Conservation (phyloP, 2,329 filamentous ascomycete species). For the Geosmithia morbida region DNA sequence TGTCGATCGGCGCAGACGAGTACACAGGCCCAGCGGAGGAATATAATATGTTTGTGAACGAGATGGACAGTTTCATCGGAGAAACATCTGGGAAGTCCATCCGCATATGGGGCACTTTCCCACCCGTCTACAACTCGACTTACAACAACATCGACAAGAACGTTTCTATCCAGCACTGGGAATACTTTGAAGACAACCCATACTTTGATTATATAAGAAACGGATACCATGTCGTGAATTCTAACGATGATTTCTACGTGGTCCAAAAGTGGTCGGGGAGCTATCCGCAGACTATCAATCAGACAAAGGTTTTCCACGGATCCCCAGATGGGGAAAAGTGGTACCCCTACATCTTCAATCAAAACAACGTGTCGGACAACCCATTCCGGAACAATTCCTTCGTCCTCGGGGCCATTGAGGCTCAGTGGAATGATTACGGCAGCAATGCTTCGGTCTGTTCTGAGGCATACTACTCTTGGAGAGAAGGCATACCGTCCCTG, state of each 20-base stretch:
- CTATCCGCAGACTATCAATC: constrained; percentile 30
- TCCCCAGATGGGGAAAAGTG: constrained; percentile 5
- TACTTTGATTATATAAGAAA: constrained; percentile 8
- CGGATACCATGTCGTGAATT: constrained; percentile 10
- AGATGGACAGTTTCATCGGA: constrained; percentile 27
- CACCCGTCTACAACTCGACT: constrained; percentile 7
- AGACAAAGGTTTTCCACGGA: constrained; percentile 19
- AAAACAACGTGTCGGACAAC: constrained; percentile 6
- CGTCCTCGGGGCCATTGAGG: constrained; percentile 8
- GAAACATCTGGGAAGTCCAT: constrained; percentile 25
- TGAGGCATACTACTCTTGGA: constrained; percentile 11
- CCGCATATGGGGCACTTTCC: constrained; percentile 36
- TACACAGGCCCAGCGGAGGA: constrained; percentile 30
- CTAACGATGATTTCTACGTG: constrained; percentile 9
- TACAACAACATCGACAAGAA: constrained; percentile 4
- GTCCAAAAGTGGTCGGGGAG: constrained; percentile 17
- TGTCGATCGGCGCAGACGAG: constrained; percentile 42
- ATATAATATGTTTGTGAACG: constrained; percentile 32
- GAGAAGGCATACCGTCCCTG: constrained; percentile 8
- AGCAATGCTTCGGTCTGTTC: constrained; percentile 9
- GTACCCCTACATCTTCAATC: constrained; percentile 10
- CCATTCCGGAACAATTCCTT: constrained; percentile 4
- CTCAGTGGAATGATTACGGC: constrained; percentile 12
- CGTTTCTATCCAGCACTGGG: constrained; percentile 21
- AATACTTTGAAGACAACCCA: constrained; percentile 8